These are phyloP conservation scores for Arthrobotrys musiformis DNA, from an alignment of 2,329 filamentous ascomycete genomes.

Conservation along the genomic window DNA sequence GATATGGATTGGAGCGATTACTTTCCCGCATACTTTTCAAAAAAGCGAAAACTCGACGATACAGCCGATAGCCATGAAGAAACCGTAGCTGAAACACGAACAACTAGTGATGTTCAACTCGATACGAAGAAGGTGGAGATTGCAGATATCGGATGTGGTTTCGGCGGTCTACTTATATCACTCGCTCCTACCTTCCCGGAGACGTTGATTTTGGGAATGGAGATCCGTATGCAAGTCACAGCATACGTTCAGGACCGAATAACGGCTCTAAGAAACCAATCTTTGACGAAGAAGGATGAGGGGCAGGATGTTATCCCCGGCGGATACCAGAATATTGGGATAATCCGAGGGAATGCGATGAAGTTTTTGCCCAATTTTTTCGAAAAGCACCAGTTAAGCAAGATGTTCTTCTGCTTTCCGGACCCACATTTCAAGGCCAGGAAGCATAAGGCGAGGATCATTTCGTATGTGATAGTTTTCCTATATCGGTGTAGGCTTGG, in stretches of 20 bases:
- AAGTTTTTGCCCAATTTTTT: constrained; percentile 99
- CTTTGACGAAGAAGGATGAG: constrained; percentile 63
- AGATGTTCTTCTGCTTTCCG: constrained; percentile 97
- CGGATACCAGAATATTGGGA: constrained; percentile 85
- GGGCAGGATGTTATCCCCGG: constrained; percentile 61
- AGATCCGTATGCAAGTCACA: constrained; percentile 89
- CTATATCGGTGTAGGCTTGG: not conserved
- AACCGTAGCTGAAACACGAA: constrained; percentile 31
- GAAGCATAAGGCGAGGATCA: constrained; percentile 96
- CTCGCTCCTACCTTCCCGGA: constrained; percentile 83
- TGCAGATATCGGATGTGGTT: constrained; percentile 96
- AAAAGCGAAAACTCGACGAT: constrained; percentile 61
- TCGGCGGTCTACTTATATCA: constrained; percentile 88
- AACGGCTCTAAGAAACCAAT: constrained; percentile 77
- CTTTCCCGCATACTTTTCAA: constrained; percentile 77
- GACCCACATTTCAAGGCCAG: constrained; percentile 97
- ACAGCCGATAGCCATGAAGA: constrained; percentile 57
- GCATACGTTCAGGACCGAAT: constrained; percentile 91
- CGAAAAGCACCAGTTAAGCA: constrained; percentile 78
- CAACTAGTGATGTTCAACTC: constrained; percentile 38
- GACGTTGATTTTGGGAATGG: constrained; percentile 87
- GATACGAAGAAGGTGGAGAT: constrained; percentile 80
- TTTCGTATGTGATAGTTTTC: constrained; percentile 67
- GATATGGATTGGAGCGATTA: constrained; percentile 91
- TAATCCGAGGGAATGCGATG: constrained; percentile 94